Conservation (phyloP, 768 basidiomycete genomes). For the Phylloporus sp. region DNA sequence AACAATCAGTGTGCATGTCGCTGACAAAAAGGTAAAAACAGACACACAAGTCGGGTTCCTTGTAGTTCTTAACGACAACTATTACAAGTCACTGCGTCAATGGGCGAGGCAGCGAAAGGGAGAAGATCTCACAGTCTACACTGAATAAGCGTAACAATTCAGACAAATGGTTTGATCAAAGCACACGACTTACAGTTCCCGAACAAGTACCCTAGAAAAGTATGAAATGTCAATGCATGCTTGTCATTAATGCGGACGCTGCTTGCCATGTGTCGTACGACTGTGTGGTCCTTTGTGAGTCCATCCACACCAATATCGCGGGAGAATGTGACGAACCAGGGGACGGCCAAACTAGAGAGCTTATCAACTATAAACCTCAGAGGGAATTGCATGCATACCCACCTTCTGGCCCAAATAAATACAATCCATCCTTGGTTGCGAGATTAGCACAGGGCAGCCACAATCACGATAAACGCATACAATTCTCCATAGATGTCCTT, state of each 20-base stretch:
- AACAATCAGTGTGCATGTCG: constrained; percentile 2
- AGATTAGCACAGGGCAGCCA: not conserved
- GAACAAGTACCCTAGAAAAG: constrained; percentile 55
- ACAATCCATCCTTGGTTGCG: constrained; percentile 73
- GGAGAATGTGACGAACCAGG: constrained; percentile 44
- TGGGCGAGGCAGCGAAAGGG: not conserved
- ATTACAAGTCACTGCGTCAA: not conserved
- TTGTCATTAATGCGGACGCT: not conserved
- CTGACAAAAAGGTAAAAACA: not conserved
- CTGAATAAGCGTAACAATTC: constrained; percentile 30
- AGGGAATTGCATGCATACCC: constrained; percentile 22
- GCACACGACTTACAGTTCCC: constrained; percentile 60
- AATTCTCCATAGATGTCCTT: constrained; percentile 97
- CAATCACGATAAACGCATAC: constrained; percentile 33
- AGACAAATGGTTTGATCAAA: not conserved
- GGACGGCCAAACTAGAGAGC: constrained; percentile 64
- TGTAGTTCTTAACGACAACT: constrained; percentile 72
- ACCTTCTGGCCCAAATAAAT: constrained; percentile 96
- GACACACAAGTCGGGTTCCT: constrained; percentile 77
- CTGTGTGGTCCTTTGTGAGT: constrained; percentile 25
- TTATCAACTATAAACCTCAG: constrained; percentile 4
- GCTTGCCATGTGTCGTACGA: constrained; percentile 58
- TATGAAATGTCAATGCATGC: constrained; percentile 3
- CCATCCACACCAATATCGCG: not conserved
- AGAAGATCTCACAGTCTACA: constrained; percentile 59